Evolutionary conservation across 176 grass and related monocot genomes (phyloP).

Genomic region (Avena atlantica): DNA sequence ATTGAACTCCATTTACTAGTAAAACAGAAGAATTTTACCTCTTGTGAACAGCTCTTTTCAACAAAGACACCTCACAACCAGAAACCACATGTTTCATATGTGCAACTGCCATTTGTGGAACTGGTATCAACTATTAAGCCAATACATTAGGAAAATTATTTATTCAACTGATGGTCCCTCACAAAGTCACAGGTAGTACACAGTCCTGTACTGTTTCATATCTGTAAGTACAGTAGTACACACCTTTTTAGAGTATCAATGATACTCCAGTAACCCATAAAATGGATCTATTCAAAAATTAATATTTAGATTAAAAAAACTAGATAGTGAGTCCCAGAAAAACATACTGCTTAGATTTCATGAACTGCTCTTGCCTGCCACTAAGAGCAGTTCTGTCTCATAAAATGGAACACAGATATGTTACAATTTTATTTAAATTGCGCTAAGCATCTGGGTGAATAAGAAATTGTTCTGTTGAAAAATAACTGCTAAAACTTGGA

Average conservation of each 20-base stretch:
- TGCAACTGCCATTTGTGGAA: conserved; percentile 4
- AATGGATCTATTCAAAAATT: not conserved
- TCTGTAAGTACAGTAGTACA: conserved; percentile 39
- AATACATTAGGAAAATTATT: conserved; percentile 18
- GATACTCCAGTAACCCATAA: conserved; percentile 1
- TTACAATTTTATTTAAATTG: not conserved
- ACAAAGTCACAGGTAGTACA: conserved; percentile 29
- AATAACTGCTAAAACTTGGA: not conserved
- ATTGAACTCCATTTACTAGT: not conserved
- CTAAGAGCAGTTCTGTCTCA: not conserved
- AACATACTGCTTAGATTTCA: not conserved
- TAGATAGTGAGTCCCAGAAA: not conserved
- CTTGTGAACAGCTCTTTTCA: not conserved
- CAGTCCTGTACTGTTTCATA: conserved; percentile 36
- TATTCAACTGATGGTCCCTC: conserved; percentile 48
- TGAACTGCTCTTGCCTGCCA: not conserved
- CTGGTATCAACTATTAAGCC: not conserved
- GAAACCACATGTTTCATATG: conserved; percentile 33
- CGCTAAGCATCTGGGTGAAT: not conserved
- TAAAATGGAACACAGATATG: not conserved
- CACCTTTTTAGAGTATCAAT: conserved; percentile 31
- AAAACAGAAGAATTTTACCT: not conserved
- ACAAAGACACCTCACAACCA: conserved; percentile 12
- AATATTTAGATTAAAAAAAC: not conserved
- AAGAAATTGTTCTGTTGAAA: not conserved